A percentile compares a stretch with the other conserved stretches of the same genome.
These are phyloP conservation scores for Gossypium trilobum DNA, from an alignment of 441 rosid species.

Conservation along the genomic window DNA sequence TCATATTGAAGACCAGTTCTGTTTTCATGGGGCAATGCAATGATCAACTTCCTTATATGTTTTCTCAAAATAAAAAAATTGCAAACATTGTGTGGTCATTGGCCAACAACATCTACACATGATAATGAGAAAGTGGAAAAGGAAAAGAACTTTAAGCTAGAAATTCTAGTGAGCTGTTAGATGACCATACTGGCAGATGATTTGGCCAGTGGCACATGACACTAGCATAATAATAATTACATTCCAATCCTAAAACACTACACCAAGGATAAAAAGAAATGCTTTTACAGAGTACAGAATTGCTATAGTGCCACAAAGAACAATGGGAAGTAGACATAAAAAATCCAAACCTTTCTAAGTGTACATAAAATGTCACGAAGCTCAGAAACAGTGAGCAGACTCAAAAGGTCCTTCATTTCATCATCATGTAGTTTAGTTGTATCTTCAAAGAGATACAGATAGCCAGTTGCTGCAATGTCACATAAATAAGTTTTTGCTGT, in stretches of 20 bases:
- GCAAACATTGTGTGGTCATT: too few relatives aligned
- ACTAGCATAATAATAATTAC: neutral
- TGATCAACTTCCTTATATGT: too few relatives aligned
- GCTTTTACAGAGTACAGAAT: neutral
- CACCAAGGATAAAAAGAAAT: neutral
- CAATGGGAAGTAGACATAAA: neutral
- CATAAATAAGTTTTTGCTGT: slow-evolving; percentile 12
- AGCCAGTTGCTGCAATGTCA: slow-evolving; percentile 45
- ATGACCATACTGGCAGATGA: neutral
- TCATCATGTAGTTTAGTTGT: slow-evolving; percentile 30
- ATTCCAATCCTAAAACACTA: neutral
- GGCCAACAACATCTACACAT: too few relatives aligned
- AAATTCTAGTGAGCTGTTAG: neutral
- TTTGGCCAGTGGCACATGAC: neutral
- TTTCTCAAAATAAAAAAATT: too few relatives aligned
- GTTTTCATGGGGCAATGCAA: neutral
- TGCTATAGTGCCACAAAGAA: neutral
- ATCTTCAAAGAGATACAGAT: slow-evolving; percentile 31
- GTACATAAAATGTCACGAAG: slow-evolving; percentile 49
- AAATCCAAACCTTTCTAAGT: slow-evolving; percentile 44
- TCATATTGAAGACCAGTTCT: neutral
- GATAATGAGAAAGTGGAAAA: neutral
- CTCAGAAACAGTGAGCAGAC: slow-evolving; percentile 49
- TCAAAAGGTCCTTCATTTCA: slow-evolving; percentile 41
- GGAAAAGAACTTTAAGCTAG: neutral